Percentiles rank a stretch among this genome's conserved stretches.
Conservation (phyloP, 1,139 yeast genomes). For the Williopsis jadinii region DNA sequence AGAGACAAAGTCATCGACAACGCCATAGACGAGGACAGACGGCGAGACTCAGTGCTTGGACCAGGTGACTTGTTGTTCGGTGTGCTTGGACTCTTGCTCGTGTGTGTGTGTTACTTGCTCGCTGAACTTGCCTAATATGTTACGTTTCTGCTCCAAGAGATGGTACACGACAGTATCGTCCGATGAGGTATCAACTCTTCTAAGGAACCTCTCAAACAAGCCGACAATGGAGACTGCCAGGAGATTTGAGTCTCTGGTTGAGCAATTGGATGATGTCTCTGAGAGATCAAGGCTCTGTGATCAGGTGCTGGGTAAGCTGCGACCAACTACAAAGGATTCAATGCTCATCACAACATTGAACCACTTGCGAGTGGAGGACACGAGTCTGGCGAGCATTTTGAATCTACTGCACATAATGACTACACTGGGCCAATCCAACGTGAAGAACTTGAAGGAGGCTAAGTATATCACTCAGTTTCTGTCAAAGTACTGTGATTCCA, state of each 20-base stretch:
- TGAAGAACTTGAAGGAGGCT: neutral
- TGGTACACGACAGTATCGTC: no score
- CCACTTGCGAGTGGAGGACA: slow-evolving; percentile 1
- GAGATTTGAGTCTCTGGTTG: neutral
- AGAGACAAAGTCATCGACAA: no score
- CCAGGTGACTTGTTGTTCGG: no score
- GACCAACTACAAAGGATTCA: slow-evolving; percentile 1
- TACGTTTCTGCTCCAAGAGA: no score
- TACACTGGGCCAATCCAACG: neutral
- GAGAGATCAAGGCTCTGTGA: neutral
- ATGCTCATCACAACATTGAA: slow-evolving; percentile 1
- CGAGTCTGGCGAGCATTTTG: neutral
- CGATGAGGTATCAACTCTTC: no score
- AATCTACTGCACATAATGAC: slow-evolving; percentile 1
- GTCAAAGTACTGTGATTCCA: neutral
- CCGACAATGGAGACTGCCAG: neutral
- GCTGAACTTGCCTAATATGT: no score
- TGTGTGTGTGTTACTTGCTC: no score
- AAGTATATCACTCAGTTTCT: neutral
- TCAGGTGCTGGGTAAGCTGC: neutral
- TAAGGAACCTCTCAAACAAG: neutral
- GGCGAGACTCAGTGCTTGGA: no score
- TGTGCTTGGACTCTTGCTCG: no score
- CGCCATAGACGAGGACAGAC: no score
- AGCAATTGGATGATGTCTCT: neutral